Percentiles rank a stretch among this genome's conserved stretches.
Evolutionary conservation across 306 rosid species (phyloP).

Genomic region (Oxytropis ochrocephala): DNA sequence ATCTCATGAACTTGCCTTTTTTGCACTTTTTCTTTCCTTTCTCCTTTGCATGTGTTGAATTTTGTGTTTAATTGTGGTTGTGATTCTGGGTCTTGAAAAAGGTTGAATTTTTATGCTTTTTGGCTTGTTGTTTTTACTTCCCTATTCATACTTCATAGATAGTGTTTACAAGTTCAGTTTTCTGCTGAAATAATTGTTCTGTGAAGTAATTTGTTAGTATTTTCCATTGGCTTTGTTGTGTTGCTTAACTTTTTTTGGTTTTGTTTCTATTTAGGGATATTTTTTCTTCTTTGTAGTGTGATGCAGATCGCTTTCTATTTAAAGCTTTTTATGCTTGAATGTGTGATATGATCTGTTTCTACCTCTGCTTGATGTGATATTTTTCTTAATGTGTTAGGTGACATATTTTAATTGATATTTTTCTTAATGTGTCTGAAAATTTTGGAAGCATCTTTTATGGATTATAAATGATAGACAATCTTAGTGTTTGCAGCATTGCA

Average conservation of each 20-base stretch:
- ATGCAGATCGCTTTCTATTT: neutral
- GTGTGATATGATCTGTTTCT: neutral
- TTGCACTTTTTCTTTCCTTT: neutral
- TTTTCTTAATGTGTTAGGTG: neutral
- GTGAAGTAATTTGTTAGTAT: neutral
- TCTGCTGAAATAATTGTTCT: neutral
- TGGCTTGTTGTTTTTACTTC: neutral
- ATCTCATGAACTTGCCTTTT: neutral
- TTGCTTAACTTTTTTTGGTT: neutral
- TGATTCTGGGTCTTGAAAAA: constrained; percentile 8
- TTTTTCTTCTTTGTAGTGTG: neutral
- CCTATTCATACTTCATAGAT: neutral
- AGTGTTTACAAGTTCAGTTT: neutral
- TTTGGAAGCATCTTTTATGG: neutral
- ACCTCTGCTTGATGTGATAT: neutral
- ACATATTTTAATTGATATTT: neutral
- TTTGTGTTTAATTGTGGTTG: neutral
- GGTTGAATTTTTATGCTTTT: neutral
- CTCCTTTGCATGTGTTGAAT: neutral
- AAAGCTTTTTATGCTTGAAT: neutral
- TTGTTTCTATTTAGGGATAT: neutral
- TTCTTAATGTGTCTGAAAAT: neutral
- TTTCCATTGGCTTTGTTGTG: neutral
- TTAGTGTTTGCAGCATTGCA: neutral
- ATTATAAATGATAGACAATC: neutral